A percentile compares a stretch with the other conserved stretches of the same genome.
Conservation (phyloP, 176 grass and related monocot genomes). For the Aegilops bicornis region DNA sequence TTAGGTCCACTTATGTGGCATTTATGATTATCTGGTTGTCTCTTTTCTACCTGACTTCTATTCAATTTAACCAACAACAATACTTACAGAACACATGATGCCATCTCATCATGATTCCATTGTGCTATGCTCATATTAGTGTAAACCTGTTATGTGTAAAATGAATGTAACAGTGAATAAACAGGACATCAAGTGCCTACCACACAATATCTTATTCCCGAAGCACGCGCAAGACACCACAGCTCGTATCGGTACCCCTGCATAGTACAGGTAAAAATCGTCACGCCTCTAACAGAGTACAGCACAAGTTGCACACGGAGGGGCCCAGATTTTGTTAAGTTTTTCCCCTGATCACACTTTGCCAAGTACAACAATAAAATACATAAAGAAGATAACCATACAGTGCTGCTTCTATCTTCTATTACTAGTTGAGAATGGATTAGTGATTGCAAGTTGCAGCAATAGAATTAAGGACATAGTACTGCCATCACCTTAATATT, state of each 20-base stretch:
- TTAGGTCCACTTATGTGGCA: neutral
- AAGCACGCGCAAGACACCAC: conserved; percentile 93
- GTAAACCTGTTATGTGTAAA: conserved; percentile 3
- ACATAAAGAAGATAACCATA: neutral
- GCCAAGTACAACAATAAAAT: conserved; percentile 3
- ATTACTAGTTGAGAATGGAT: neutral
- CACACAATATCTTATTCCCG: conserved; percentile 94
- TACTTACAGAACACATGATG: neutral
- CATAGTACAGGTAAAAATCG: conserved; percentile 9
- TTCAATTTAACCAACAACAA: conserved; percentile 5
- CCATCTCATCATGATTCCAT: neutral
- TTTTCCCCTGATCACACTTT: neutral
- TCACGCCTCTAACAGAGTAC: neutral
- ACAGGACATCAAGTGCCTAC: conserved; percentile 40
- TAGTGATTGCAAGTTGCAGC: neutral
- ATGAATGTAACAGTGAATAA: neutral
- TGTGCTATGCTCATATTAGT: conserved; percentile 1
- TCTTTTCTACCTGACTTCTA: neutral
- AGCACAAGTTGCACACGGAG: neutral
- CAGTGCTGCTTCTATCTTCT: neutral
- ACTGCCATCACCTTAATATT: conserved; percentile 79
- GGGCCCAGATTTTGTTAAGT: neutral
- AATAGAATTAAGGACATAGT: neutral
- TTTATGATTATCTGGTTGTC: neutral
- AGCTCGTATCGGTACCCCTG: conserved; percentile 95